These are phyloP conservation scores for Oryza officinalis DNA, from an alignment of 176 grass and related monocot genomes.

Conservation along the genomic window DNA sequence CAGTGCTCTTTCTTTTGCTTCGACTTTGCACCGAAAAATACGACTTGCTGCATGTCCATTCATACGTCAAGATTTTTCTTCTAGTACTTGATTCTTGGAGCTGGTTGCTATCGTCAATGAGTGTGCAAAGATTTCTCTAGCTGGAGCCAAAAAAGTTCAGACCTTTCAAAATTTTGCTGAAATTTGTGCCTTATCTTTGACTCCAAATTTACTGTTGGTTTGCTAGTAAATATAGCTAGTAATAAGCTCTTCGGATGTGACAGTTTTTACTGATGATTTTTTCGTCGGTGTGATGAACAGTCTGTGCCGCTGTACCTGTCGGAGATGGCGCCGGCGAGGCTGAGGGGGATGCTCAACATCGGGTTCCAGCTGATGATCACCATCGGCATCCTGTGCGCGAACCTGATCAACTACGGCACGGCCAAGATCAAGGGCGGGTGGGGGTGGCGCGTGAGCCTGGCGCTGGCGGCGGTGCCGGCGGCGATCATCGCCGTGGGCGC, in stretches of 20 bases:
- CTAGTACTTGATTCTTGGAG: not conserved
- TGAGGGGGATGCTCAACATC: slow-evolving; percentile 97
- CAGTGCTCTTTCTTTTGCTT: not conserved
- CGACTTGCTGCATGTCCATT: not conserved
- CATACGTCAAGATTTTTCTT: not conserved
- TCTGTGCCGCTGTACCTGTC: slow-evolving; percentile 92
- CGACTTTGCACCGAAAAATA: not conserved
- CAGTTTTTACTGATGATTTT: not conserved
- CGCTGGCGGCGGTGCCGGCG: slow-evolving; percentile 79
- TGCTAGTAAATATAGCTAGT: no score
- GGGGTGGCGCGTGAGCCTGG: slow-evolving; percentile 88
- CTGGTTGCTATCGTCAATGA: not conserved
- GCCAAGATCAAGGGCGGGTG: slow-evolving; percentile 76
- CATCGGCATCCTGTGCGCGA: slow-evolving; percentile 77
- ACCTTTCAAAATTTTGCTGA: not conserved
- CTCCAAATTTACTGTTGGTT: not conserved
- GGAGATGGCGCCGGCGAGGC: slow-evolving; percentile 88
- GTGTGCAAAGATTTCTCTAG: not conserved
- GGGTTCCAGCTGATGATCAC: slow-evolving; percentile 97
- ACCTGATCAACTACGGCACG: slow-evolving; percentile 90
- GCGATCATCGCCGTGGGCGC: slow-evolving; percentile 82
- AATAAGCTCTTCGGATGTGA: not conserved
- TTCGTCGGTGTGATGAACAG: slow-evolving; percentile 34
- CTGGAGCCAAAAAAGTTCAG: not conserved
- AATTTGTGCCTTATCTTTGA: not conserved